Evolutionary conservation across 2,329 filamentous ascomycete species (phyloP).

Genomic region (Epichloe coenophiala): DNA sequence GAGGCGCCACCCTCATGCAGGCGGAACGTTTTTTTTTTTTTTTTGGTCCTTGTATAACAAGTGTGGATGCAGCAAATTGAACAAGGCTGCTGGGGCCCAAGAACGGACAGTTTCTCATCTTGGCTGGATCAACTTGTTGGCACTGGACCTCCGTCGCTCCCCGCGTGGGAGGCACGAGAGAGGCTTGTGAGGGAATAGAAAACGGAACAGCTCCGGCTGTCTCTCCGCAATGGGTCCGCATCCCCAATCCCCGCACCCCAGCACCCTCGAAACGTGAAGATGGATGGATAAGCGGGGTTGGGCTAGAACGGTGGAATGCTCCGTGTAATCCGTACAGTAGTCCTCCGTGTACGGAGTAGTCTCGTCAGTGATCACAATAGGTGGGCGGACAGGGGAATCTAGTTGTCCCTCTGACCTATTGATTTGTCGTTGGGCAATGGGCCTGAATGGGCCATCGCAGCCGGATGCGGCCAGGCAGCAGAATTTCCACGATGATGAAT

Average conservation of each 20-base stretch:
- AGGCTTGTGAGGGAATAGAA: background rate
- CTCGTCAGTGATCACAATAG: background rate
- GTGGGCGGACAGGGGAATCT: background rate
- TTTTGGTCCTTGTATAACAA: background rate
- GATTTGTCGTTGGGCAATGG: background rate
- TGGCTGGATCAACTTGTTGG: background rate
- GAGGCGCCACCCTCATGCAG: background rate
- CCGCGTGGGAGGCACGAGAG: too few relatives aligned
- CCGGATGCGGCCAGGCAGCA: constrained; percentile 15
- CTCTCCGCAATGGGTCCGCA: constrained; percentile 1
- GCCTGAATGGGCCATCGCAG: background rate
- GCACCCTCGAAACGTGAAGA: background rate
- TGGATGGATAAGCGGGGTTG: background rate
- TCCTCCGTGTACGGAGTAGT: too few relatives aligned
- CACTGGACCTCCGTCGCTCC: too few relatives aligned
- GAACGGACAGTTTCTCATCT: background rate
- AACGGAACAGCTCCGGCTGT: background rate
- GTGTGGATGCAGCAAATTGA: background rate
- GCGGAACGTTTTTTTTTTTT: background rate
- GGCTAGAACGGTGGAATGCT: background rate
- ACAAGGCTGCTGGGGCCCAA: background rate
- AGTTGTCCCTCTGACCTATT: too few relatives aligned
- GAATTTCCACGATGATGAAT: constrained; percentile 16
- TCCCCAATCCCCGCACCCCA: constrained; percentile 1
- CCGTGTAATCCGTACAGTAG: too few relatives aligned